Percentiles rank a stretch among this genome's conserved stretches.
These are phyloP conservation scores for Penicillium paxilli DNA, from an alignment of 495 filamentous ascomycete species.

Conservation along the genomic window DNA sequence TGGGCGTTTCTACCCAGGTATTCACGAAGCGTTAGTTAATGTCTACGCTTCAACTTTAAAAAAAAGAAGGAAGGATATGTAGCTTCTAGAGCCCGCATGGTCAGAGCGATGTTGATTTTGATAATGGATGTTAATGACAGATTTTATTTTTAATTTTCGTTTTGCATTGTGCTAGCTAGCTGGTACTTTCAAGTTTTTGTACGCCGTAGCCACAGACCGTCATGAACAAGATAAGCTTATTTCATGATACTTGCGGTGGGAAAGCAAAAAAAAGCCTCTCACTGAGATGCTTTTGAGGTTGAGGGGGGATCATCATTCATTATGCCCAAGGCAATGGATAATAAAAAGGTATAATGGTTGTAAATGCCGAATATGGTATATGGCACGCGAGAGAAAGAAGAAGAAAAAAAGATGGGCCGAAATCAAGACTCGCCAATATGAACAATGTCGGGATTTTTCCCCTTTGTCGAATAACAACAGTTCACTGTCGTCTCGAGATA, in stretches of 20 bases:
- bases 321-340: slow-evolving; percentile 19
- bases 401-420: slow-evolving; percentile 5
- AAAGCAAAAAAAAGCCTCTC: neutral
- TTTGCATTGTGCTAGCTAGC: slow-evolving; percentile 1
- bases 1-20: neutral
- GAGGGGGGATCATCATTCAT: slow-evolving; percentile 28
- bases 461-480: neutral
- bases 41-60: slow-evolving; percentile 6
- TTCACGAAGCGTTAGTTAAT: no score
- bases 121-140: slow-evolving; percentile 39
- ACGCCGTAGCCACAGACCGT: neutral
- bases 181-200: no score
- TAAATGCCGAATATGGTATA: slow-evolving; percentile 25
- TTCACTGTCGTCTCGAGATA: neutral
- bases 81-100: slow-evolving; percentile 16
- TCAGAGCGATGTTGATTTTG: slow-evolving; percentile 28
- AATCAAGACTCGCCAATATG: slow-evolving; percentile 10
- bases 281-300: slow-evolving; percentile 1
- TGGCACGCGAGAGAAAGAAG: slow-evolving; percentile 16
- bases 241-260: neutral
- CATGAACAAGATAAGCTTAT: neutral
- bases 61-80: slow-evolving; percentile 11
- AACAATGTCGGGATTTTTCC: slow-evolving; percentile 2
- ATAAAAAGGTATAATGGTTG: slow-evolving; percentile 10
- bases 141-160: slow-evolving; percentile 14